A percentile compares a stretch with the other conserved stretches of the same genome.
Evolutionary conservation across 2,329 filamentous ascomycete species (phyloP).

Genomic region (Colletotrichum magnum): DNA sequence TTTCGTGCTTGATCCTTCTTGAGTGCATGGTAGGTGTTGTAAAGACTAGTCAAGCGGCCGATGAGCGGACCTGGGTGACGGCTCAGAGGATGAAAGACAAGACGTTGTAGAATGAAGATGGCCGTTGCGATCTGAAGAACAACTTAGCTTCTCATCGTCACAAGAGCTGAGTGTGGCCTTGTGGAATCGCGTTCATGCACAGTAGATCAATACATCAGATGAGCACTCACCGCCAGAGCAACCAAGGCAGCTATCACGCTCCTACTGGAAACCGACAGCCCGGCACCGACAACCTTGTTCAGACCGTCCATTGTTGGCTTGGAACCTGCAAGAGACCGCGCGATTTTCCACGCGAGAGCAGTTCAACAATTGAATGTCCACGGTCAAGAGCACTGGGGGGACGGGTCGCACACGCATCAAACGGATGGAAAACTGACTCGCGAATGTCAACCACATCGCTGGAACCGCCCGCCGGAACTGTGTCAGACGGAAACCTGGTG

Average conservation of each 20-base stretch:
- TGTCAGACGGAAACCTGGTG: slow-evolving; percentile 21
- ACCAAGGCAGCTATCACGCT: background rate
- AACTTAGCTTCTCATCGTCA: too few relatives aligned
- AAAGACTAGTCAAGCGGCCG: slow-evolving; percentile 13
- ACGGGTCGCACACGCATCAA: slow-evolving; percentile 5
- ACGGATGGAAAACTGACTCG: slow-evolving; percentile 2
- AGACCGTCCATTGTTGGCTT: slow-evolving; percentile 22
- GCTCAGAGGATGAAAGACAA: slow-evolving; percentile 13
- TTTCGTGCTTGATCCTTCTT: slow-evolving; percentile 29
- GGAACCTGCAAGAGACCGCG: background rate
- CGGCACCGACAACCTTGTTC: slow-evolving; percentile 17
- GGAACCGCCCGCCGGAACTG: background rate
- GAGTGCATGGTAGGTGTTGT: slow-evolving; percentile 28
- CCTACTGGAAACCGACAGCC: background rate
- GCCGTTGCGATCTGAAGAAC: background rate
- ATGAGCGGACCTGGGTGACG: slow-evolving; percentile 19
- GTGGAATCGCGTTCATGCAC: background rate
- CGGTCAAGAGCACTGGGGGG: background rate
- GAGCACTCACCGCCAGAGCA: slow-evolving; percentile 11
- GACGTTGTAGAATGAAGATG: background rate
- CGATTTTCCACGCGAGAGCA: background rate
- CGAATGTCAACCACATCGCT: background rate
- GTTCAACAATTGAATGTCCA: background rate
- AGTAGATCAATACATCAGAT: background rate
- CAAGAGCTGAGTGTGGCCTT: too few relatives aligned